phyloP scores from a whole-genome alignment of 495 filamentous ascomycete genomes.

The Usnea hakonensis region DNA sequence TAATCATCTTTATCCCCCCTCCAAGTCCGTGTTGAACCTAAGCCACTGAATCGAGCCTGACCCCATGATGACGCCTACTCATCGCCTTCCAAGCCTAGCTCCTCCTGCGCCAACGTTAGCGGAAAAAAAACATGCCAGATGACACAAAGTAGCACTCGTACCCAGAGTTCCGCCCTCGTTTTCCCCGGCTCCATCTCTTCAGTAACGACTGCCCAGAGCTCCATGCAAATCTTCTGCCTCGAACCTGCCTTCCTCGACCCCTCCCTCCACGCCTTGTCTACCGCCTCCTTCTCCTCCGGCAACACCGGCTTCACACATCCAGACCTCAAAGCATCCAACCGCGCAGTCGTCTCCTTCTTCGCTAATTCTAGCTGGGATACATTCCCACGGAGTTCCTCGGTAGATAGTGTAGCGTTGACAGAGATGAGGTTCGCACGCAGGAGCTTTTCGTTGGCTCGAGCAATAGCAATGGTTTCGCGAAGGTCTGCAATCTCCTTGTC shows the following conservation, averaged over 20 bases:
- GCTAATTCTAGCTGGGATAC: conserved; percentile 42
- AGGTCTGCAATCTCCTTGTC: conserved; percentile 45
- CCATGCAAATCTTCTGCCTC: conserved; percentile 46
- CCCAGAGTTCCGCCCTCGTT: conserved; percentile 44
- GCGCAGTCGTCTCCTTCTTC: conserved; percentile 34
- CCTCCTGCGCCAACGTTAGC: conserved; percentile 30
- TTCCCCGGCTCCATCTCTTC: conserved; percentile 42
- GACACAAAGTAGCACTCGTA: conserved; percentile 24
- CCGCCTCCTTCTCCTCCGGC: conserved; percentile 38
- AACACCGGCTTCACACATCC: conserved; percentile 38
- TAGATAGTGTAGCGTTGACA: conserved; percentile 43
- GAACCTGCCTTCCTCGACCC: conserved; percentile 42
- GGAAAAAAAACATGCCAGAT: not conserved
- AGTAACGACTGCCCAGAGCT: conserved; percentile 43
- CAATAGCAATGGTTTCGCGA: conserved; percentile 38
- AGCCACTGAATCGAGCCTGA: not conserved
- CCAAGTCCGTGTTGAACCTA: not conserved
- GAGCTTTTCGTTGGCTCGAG: conserved; percentile 46
- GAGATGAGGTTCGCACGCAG: conserved; percentile 41
- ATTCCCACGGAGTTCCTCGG: conserved; percentile 41
- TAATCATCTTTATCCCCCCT: too few relatives aligned
- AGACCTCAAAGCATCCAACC: conserved; percentile 34
- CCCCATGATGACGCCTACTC: not conserved
- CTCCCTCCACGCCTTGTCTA: conserved; percentile 42
- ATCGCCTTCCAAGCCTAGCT: conserved; percentile 37